phyloP scores from a whole-genome alignment of 768 basidiomycete species.

The Pleurotus giganteus region DNA sequence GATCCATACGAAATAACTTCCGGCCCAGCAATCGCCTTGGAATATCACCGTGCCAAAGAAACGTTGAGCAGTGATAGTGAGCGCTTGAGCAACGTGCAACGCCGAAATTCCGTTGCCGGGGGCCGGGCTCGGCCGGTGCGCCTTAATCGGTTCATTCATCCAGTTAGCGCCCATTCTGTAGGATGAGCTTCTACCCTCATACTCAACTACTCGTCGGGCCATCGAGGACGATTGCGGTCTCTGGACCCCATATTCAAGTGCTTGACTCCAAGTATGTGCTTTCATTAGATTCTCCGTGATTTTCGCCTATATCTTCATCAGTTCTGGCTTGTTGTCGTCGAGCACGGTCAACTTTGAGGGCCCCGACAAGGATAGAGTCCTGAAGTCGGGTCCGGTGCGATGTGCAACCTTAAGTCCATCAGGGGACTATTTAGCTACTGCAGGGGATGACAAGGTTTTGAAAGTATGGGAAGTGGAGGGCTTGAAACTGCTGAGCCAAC shows the following conservation, averaged over 20 bases:
- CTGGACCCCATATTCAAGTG: constrained; percentile 64
- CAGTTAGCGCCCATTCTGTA: constrained; percentile 3
- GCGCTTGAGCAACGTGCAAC: no score
- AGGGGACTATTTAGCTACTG: constrained; percentile 52
- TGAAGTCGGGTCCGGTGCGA: constrained; percentile 56
- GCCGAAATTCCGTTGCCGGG: no score
- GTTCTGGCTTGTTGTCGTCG: constrained; percentile 49
- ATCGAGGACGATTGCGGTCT: constrained; percentile 38
- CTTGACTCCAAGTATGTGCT: constrained; percentile 50
- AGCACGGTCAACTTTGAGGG: constrained; percentile 37
- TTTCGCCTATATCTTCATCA: constrained; percentile 21
- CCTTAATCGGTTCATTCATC: not conserved
- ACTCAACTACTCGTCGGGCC: constrained; percentile 41
- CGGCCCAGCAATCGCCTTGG: no score
- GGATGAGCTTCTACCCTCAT: constrained; percentile 48
- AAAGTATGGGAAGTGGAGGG: constrained; percentile 68
- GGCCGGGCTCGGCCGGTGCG: no score
- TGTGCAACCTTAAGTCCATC: constrained; percentile 51
- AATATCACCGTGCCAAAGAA: no score
- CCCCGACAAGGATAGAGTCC: constrained; percentile 27
- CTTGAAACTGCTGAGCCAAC: constrained; percentile 54
- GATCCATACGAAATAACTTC: no score
- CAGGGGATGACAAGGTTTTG: constrained; percentile 79
- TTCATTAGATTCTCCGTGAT: constrained; percentile 10
- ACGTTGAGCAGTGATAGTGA: no score